These are phyloP conservation scores for Malus hybrid DNA, from an alignment of 331 rosid species.

Conservation along the genomic window DNA sequence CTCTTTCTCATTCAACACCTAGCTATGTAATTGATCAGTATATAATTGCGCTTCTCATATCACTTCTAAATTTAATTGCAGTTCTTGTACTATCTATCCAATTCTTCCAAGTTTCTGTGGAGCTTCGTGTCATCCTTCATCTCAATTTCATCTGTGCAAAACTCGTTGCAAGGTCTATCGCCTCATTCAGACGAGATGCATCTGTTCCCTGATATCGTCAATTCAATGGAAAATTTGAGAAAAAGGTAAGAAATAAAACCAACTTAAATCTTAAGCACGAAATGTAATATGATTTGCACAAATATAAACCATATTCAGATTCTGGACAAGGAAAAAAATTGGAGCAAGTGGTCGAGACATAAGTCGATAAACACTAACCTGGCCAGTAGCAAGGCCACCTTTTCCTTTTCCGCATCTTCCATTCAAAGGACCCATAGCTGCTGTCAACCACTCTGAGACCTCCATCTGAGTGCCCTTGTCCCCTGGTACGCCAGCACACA, in stretches of 20 bases:
- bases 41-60: not conserved
- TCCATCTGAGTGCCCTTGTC: conserved; percentile 47
- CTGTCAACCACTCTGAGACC: conserved; percentile 84
- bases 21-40: too few species aligned
- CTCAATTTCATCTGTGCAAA: conserved; percentile 66
- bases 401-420: conserved; percentile 94
- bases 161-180: conserved; percentile 56
- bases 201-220: conserved; percentile 68
- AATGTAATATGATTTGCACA: too few species aligned
- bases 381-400: conserved; percentile 94
- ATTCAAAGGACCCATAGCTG: conserved; percentile 71
- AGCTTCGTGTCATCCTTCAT: conserved; percentile 5
- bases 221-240: not conserved
- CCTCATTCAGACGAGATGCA: conserved; percentile 65
- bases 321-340: too few species aligned
- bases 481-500: conserved; percentile 94
- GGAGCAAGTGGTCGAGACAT: too few species aligned
- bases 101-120: not conserved
- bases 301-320: too few species aligned
- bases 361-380: conserved; percentile 42
- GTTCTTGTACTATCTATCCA: not conserved
- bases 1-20: too few species aligned
- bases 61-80: not conserved
- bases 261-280: not conserved
- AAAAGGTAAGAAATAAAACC: not conserved